Evolutionary conservation across 768 basidiomycete genomes (phyloP).

Genomic region (Pleurotus sapidus): DNA sequence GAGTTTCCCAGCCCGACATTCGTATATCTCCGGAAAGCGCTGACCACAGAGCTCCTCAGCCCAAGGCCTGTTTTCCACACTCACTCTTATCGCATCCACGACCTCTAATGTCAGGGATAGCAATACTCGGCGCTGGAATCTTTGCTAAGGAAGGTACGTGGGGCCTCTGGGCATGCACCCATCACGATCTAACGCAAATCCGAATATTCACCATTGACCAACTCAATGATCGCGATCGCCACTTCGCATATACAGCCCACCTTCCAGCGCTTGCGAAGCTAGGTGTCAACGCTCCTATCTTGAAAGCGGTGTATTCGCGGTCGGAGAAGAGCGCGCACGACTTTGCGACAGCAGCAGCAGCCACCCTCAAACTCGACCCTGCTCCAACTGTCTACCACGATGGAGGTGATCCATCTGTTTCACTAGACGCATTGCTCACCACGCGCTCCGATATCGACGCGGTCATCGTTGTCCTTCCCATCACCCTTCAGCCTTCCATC

Average conservation of each 20-base stretch:
- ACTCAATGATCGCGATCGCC: no score
- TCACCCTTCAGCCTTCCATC: conserved; percentile 67
- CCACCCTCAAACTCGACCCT: conserved; percentile 33
- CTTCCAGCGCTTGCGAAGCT: conserved; percentile 66
- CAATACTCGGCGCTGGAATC: conserved; percentile 79
- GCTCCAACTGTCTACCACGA: conserved; percentile 58
- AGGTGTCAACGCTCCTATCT: conserved; percentile 38
- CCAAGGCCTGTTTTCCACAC: no score
- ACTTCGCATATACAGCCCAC: conserved; percentile 49
- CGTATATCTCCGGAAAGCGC: not conserved
- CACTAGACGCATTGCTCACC: conserved; percentile 60
- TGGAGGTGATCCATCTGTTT: conserved; percentile 30
- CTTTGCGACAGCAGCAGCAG: conserved; percentile 45
- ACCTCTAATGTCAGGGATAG: conserved; percentile 46
- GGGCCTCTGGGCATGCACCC: conserved; percentile 18
- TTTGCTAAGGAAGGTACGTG: conserved; percentile 70
- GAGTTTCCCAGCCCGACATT: not conserved
- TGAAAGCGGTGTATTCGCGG: conserved; percentile 79
- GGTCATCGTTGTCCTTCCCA: conserved; percentile 77
- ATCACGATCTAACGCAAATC: conserved; percentile 11
- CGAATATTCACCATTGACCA: conserved; percentile 21
- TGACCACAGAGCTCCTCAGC: not conserved
- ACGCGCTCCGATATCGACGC: conserved; percentile 64
- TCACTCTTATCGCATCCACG: conserved; percentile 9
- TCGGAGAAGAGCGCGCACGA: conserved; percentile 58